Base-by-base conservation (phyloP, 345 rosid species). In the Camelina neglecta region DNA sequence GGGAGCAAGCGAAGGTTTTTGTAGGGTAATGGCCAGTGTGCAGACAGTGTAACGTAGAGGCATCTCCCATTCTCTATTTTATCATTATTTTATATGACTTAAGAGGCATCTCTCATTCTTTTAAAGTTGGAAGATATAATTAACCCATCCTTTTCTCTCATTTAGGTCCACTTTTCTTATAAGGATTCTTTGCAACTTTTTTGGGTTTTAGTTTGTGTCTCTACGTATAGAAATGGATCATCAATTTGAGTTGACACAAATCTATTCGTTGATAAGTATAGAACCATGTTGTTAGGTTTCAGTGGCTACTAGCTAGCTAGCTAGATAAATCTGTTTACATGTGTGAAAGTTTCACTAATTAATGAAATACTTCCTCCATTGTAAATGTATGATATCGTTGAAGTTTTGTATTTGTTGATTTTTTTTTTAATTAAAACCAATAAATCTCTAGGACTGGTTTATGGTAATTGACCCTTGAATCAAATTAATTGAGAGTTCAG, bases 131-230 rank as follows among this genome's bases (percentile, higher is more conserved):
- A 65, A 45, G 48, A 44, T 44, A 8, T 35, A 15, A 45, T 45
- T 20, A 67, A 38, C 6, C 38, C 15, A 68, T 68, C 60, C 0
- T 67, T 53, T 31, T 53, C 60, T 67, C 44, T 67, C 44, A 29
- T 48, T 31, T 31, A 38, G 72, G 72, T 11, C 72, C 72, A 67
- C 61, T 23, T 54, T 21, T 67, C 18, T 21, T 29, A 23, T 21
- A 8, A 36, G 16, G 49, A 36, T 2, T 9, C 4, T 10, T 10
- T 2, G 11, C 12, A 9, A 0, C 3, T 39, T 11, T 67, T 39
- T 39, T 68, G 72, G 39, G 39, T 68, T 23, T 55, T 68, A 23
- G 38, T 68, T 68, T 39, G n/a, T 68, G 72, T 68, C 51, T 68
- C 11, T 68, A 54, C 39, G 23, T 55, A 23, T 0, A 68, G 31